A percentile compares a stretch with the other conserved stretches of the same genome.
Evolutionary conservation across 2,329 filamentous ascomycete species (phyloP).

Genomic region (Neurospora sp.): DNA sequence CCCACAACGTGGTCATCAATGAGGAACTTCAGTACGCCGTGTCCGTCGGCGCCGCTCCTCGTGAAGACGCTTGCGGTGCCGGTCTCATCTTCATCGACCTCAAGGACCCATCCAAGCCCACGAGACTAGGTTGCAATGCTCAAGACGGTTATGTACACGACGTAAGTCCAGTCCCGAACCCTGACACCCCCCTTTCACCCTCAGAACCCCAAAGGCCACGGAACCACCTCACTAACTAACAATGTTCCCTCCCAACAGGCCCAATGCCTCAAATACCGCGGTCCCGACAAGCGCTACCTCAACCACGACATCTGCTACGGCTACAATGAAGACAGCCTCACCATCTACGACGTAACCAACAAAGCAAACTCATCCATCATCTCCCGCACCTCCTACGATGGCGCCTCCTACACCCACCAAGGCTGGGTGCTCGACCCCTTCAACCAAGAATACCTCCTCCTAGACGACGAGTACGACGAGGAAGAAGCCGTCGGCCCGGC

Average conservation of each 20-base stretch:
- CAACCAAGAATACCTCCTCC: conserved; percentile 31
- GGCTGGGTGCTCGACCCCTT: conserved; percentile 37
- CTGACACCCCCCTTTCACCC: not conserved
- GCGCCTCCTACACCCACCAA: conserved; percentile 47
- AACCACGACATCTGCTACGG: conserved; percentile 43
- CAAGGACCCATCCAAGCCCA: conserved; percentile 41
- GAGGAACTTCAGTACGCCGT: conserved; percentile 38
- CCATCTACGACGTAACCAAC: conserved; percentile 24
- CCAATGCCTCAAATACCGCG: conserved; percentile 44
- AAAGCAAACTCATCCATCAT: conserved; percentile 27
- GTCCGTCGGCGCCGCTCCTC: conserved; percentile 32
- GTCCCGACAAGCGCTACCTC: conserved; percentile 34
- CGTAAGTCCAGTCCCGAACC: not conserved
- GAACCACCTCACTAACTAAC: not conserved
- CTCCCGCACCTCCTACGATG: conserved; percentile 41
- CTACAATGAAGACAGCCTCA: conserved; percentile 41
- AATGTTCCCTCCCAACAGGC: conserved; percentile 35
- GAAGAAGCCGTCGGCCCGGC: conserved; percentile 26
- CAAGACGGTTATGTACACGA: conserved; percentile 42
- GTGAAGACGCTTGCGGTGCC: conserved; percentile 24
- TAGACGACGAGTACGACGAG: conserved; percentile 44
- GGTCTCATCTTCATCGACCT: conserved; percentile 51
- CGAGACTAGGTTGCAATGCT: conserved; percentile 40
- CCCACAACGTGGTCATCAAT: conserved; percentile 43
- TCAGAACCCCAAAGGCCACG: not conserved